Evolutionary conservation across 345 rosid species (phyloP).

Genomic region (Erysimum cheiranthoides): DNA sequence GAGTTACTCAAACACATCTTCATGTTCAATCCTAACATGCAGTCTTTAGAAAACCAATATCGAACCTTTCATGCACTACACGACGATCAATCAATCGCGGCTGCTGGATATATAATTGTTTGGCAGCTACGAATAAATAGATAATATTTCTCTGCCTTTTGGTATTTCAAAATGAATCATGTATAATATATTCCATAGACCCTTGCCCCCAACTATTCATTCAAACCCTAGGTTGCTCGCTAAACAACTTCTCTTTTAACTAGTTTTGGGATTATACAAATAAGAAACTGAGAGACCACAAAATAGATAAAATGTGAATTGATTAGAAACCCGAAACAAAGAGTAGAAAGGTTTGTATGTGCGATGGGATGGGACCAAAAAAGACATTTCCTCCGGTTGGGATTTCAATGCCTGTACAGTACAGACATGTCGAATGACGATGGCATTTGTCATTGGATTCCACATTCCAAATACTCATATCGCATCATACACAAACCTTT

Average conservation of each 20-base stretch:
- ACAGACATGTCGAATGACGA: slow-evolving; percentile 13
- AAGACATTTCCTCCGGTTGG: slow-evolving; percentile 12
- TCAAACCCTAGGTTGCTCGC: slow-evolving; percentile 20
- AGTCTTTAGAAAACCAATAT: too few species aligned
- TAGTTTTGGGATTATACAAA: slow-evolving; percentile 26
- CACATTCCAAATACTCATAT: slow-evolving; percentile 26
- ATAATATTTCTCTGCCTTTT: too few species aligned
- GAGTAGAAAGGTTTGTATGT: slow-evolving; percentile 12
- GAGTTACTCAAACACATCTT: too few species aligned
- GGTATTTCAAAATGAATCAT: too few species aligned
- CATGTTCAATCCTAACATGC: too few species aligned
- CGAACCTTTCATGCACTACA: too few species aligned
- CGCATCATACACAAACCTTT: slow-evolving; percentile 40
- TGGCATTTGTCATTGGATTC: slow-evolving; percentile 20
- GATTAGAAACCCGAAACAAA: slow-evolving; percentile 15
- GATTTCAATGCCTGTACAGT: slow-evolving; percentile 2
- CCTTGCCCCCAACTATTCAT: slow-evolving; percentile 2
- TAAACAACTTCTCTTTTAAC: slow-evolving; percentile 20
- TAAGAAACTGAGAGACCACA: slow-evolving; percentile 25
- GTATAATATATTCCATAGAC: too few species aligned
- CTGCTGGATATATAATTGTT: too few species aligned
- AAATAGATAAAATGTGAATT: slow-evolving; percentile 22
- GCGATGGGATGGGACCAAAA: slow-evolving; percentile 22
- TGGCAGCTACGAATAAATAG: too few species aligned
- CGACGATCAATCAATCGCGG: too few species aligned